Evolutionary conservation across 148 eudicot genomes (phyloP).

Genomic region (Silene latifolia): DNA sequence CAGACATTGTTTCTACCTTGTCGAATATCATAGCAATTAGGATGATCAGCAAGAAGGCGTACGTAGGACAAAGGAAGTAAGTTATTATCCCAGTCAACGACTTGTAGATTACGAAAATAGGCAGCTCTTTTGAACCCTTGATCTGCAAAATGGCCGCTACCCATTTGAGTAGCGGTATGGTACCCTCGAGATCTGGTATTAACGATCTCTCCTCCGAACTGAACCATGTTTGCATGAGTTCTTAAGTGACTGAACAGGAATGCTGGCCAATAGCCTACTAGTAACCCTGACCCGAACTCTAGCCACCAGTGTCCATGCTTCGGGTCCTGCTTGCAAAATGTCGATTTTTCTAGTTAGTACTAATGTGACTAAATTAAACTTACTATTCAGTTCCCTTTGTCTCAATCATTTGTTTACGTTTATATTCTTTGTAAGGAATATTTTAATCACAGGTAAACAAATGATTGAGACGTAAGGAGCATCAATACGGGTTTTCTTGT

Average conservation of each 20-base stretch:
- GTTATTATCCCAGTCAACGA: slow-evolving; percentile 94
- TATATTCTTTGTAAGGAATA: too few species aligned
- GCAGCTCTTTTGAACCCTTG: slow-evolving; percentile 91
- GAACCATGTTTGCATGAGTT: slow-evolving; percentile 82
- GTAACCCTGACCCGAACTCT: slow-evolving; percentile 68
- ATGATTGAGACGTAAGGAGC: background rate
- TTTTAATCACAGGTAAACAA: too few species aligned
- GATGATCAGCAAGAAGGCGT: slow-evolving; percentile 86
- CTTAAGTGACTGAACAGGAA: slow-evolving; percentile 74
- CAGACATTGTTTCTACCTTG: slow-evolving; percentile 76
- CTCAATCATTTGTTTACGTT: background rate
- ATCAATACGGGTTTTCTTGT: too few species aligned
- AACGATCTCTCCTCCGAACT: slow-evolving; percentile 94
- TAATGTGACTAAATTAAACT: too few species aligned
- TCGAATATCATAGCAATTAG: slow-evolving; percentile 75
- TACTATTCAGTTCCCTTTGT: background rate
- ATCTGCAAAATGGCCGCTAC: slow-evolving; percentile 85
- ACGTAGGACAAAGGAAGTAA: slow-evolving; percentile 69
- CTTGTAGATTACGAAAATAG: slow-evolving; percentile 81
- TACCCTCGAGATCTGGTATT: slow-evolving; percentile 64
- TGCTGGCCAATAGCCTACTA: slow-evolving; percentile 94
- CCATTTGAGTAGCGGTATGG: slow-evolving; percentile 97
- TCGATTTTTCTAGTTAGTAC: background rate
- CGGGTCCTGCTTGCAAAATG: slow-evolving; percentile 60
- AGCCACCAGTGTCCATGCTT: slow-evolving; percentile 99